Evolutionary conservation across 805 yeast genomes (phyloP), one percentile per base, ranked within the genome.

Genomic region (Wickerhamiella australiensis): DNA sequence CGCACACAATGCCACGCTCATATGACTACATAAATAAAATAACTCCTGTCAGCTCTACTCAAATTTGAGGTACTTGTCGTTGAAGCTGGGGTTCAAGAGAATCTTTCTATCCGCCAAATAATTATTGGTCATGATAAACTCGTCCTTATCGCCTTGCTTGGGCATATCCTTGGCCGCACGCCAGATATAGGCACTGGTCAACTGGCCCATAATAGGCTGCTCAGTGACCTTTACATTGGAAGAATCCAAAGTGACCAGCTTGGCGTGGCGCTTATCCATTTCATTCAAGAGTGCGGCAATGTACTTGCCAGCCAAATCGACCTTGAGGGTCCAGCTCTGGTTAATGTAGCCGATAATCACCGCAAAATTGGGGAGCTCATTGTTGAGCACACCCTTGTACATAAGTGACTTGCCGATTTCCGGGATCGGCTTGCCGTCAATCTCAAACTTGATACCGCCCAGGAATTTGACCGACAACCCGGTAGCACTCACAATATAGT

Each of bases 311-410:
- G 43, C 41, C 15, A 46, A 23, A n/a, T 46, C 49, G 6, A 46
- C 49, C 22, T 46, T 46, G 33, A 46, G 49, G 21, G 49, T 46
- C 49, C 49, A 46, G 26, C 35, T 22, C 43, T 25, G 37, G 43
- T 46, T 46, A 37, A 46, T 46, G 35, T 46, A 46, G 3, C 49
- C 49, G 20, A 46, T 11, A 26, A 46, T 37, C 4, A 15, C 12
- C 21, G 43, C 43, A 18, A 46, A 37, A 25, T 46, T 46, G 43
- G 49, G 49, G 23, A 46, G 23, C 11, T 18, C 35, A 11, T n/a
- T 12, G 29, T 31, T 29, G 37, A 46, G 27, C 5, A 46, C 49
- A 7, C 43, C 42, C 43, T 46, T 46, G 37, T 46, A 46, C 37
- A 46, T 41, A 12, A 20, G 12, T 5, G 37, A n/a, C 21, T 18